These are phyloP conservation scores for Arthrobotrys musiformis DNA, from an alignment of 2,329 filamentous ascomycete genomes.

Conservation along the genomic window DNA sequence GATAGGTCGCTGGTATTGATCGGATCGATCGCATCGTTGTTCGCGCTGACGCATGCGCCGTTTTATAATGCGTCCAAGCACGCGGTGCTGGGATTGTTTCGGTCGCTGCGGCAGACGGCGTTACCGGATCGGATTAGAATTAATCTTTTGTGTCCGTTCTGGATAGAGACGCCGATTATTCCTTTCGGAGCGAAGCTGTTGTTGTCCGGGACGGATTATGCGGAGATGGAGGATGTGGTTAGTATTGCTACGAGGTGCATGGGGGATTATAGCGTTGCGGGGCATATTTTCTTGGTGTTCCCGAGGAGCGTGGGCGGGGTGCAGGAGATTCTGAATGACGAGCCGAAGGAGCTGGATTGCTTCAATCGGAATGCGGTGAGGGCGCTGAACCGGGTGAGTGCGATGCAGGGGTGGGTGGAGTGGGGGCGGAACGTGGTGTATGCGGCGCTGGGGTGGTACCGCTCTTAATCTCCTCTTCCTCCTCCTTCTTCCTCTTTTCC, in stretches of 20 bases:
- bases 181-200: constrained; percentile 65
- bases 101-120: constrained; percentile 67
- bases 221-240: constrained; percentile 70
- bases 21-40: constrained; percentile 71
- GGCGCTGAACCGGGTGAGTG: constrained; percentile 68
- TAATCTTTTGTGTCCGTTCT: constrained; percentile 76
- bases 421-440: constrained; percentile 63
- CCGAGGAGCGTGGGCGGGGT: constrained; percentile 64
- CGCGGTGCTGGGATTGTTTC: constrained; percentile 73
- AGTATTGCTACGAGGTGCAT: constrained; percentile 73
- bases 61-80: constrained; percentile 74
- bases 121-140: constrained; percentile 66
- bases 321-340: constrained; percentile 65
- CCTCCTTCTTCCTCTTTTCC: neutral
- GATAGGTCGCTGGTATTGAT: constrained; percentile 73
- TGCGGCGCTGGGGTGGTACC: constrained; percentile 28
- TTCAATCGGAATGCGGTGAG: constrained; percentile 69
- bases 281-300: constrained; percentile 70
- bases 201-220: constrained; percentile 70
- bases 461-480: neutral
- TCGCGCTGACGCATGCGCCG: constrained; percentile 63
- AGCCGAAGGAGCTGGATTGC: constrained; percentile 68
- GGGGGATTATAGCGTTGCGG: constrained; percentile 70
- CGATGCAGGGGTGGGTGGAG: constrained; percentile 68
- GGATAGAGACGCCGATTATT: constrained; percentile 72